These are phyloP conservation scores for Rostrohypoxylon terebratum DNA, from an alignment of 495 filamentous ascomycete genomes.

Conservation along the genomic window DNA sequence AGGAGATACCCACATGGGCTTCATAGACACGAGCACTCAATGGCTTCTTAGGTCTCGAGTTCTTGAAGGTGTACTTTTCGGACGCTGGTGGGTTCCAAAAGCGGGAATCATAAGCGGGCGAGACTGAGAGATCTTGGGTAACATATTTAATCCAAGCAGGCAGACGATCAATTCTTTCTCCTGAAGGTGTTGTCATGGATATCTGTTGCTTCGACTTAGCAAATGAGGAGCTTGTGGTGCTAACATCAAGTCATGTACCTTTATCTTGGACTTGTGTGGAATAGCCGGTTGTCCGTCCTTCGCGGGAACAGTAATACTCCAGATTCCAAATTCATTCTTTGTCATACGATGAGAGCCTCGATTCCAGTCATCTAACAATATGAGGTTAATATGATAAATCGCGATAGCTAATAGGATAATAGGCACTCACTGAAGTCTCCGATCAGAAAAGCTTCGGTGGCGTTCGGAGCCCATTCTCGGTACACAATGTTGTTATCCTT, in stretches of 20 bases:
- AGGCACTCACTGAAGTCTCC: constrained; percentile 86
- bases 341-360: constrained; percentile 84
- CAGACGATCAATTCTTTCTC: constrained; percentile 85
- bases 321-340: constrained; percentile 86
- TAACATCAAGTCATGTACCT: constrained; percentile 65
- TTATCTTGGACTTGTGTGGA: constrained; percentile 93
- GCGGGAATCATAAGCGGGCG: constrained; percentile 90
- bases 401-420: not conserved
- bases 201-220: constrained; percentile 67
- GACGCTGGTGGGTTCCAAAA: constrained; percentile 94
- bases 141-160: constrained; percentile 98
- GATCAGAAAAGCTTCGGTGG: constrained; percentile 83
- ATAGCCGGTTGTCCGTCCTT: constrained; percentile 79
- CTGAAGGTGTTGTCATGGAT: constrained; percentile 81
- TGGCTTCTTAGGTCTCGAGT: constrained; percentile 85
- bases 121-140: constrained; percentile 89
- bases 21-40: constrained; percentile 91
- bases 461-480: constrained; percentile 96
- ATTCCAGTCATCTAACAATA: constrained; percentile 83
- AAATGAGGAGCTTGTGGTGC: constrained; percentile 3
- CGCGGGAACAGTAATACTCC: constrained; percentile 82
- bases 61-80: constrained; percentile 83
- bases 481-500: constrained; percentile 88
- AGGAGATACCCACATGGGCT: constrained; percentile 97
- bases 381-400: constrained; percentile 22